Evolutionary conservation across 2,329 filamentous ascomycete species (phyloP).

Genomic region (Phyllachora maydis): DNA sequence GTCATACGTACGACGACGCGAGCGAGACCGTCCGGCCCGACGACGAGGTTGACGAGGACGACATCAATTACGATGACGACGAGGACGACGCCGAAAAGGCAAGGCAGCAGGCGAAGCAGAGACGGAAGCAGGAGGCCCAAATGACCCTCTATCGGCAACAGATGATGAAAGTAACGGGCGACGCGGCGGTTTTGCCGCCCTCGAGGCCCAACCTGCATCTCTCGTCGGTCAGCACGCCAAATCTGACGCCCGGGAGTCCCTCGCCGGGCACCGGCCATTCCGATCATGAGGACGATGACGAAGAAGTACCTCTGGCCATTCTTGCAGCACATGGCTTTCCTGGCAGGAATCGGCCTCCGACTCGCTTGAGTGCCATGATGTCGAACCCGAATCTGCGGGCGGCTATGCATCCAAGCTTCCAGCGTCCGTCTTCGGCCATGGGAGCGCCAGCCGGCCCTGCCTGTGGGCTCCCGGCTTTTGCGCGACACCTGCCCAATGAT

Average conservation of each 20-base stretch:
- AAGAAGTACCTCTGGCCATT: slow-evolving; percentile 73
- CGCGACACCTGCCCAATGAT: slow-evolving; percentile 61
- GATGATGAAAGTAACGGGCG: slow-evolving; percentile 92
- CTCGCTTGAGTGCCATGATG: slow-evolving; percentile 37
- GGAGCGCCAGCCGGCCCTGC: slow-evolving; percentile 36
- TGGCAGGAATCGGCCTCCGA: slow-evolving; percentile 54
- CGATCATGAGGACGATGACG: slow-evolving; percentile 55
- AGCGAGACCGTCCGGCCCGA: slow-evolving; percentile 20
- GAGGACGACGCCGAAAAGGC: slow-evolving; percentile 65
- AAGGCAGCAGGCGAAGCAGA: slow-evolving; percentile 51
- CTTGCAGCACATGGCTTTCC: slow-evolving; percentile 80
- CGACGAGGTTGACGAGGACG: slow-evolving; percentile 35
- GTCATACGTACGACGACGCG: slow-evolving; percentile 17
- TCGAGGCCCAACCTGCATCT: slow-evolving; percentile 33
- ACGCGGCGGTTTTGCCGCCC: slow-evolving; percentile 26
- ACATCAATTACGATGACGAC: slow-evolving; percentile 49
- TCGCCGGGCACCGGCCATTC: slow-evolving; percentile 13
- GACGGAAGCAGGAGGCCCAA: slow-evolving; percentile 76
- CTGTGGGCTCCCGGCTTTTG: slow-evolving; percentile 52
- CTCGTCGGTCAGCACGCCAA: slow-evolving; percentile 43
- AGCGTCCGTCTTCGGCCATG: slow-evolving; percentile 34
- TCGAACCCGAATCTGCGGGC: slow-evolving; percentile 55
- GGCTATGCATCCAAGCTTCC: slow-evolving; percentile 20
- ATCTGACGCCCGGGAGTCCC: slow-evolving; percentile 16
- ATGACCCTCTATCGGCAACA: slow-evolving; percentile 79